Conservation (phyloP, 345 rosid genomes). For the Arabidopsis suecica region DNA sequence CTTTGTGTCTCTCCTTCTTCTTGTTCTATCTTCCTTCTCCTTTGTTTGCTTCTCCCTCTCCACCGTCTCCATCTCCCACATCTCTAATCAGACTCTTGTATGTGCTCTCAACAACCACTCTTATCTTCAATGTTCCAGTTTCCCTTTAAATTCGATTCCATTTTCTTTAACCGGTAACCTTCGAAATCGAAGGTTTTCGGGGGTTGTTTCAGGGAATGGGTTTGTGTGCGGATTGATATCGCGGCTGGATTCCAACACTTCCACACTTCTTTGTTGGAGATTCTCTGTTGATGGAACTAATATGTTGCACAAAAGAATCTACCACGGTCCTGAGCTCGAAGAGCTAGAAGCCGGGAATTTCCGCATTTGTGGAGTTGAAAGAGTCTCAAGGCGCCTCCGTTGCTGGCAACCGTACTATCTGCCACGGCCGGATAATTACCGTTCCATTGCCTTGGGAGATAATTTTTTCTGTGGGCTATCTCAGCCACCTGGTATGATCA, state of each 20-base stretch:
- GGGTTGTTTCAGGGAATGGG: constrained; percentile 69
- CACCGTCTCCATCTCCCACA: constrained; percentile 62
- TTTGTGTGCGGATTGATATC: constrained; percentile 58
- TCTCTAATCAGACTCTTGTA: constrained; percentile 48
- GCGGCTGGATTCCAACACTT: constrained; percentile 30
- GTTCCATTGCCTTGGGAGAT: constrained; percentile 60
- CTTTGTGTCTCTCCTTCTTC: constrained; percentile 6
- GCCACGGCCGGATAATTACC: neutral
- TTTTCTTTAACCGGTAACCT: constrained; percentile 12
- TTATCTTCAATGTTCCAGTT: constrained; percentile 60
- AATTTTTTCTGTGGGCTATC: constrained; percentile 63
- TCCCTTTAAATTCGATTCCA: constrained; percentile 38
- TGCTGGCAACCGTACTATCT: constrained; percentile 65
- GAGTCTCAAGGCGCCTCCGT: constrained; percentile 37
- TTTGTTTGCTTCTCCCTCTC: constrained; percentile 49
- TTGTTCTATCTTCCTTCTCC: constrained; percentile 26
- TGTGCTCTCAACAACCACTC: constrained; percentile 53
- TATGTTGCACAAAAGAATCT: constrained; percentile 46
- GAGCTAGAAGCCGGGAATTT: constrained; percentile 61
- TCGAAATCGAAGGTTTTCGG: constrained; percentile 45
- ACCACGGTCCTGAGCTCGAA: constrained; percentile 40
- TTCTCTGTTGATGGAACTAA: constrained; percentile 48
- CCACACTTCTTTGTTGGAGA: constrained; percentile 64
- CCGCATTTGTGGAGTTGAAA: constrained; percentile 60
- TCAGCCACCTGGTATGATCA: constrained; percentile 28